Evolutionary conservation across 129 eudicot genomes (phyloP).

Genomic region (Mikania micrantha): DNA sequence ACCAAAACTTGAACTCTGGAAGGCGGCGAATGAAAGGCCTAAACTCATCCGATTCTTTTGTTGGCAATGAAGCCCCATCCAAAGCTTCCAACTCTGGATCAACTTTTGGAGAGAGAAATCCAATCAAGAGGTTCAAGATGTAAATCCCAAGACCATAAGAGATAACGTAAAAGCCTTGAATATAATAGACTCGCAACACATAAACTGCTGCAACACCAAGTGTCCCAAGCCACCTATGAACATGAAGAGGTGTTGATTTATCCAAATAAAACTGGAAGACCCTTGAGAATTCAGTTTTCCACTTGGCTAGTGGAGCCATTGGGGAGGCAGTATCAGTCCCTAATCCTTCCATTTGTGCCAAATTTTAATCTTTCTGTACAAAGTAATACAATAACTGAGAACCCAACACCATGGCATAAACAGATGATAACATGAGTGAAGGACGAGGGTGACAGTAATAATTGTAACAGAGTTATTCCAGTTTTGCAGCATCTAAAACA

Average conservation of each 20-base stretch:
- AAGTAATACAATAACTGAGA: slow-evolving; percentile 7
- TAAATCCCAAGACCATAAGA: slow-evolving; percentile 49
- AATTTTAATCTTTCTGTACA: slow-evolving; percentile 12
- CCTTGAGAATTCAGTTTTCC: slow-evolving; percentile 20
- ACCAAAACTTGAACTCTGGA: slow-evolving; percentile 55
- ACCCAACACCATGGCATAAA: background rate
- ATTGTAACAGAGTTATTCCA: background rate
- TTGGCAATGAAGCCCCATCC: slow-evolving; percentile 41
- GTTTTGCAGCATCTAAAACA: slow-evolving; percentile 9
- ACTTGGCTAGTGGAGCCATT: slow-evolving; percentile 31
- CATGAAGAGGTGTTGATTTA: slow-evolving; percentile 37
- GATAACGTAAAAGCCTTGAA: slow-evolving; percentile 43
- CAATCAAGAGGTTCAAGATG: slow-evolving; percentile 43
- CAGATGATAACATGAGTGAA: background rate
- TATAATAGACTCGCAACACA: slow-evolving; percentile 35
- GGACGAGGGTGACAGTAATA: too few species aligned
- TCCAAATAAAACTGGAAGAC: slow-evolving; percentile 28
- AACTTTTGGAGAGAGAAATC: slow-evolving; percentile 47
- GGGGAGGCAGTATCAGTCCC: slow-evolving; percentile 30
- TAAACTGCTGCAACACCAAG: slow-evolving; percentile 33
- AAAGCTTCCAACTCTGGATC: slow-evolving; percentile 50
- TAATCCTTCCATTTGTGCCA: slow-evolving; percentile 32
- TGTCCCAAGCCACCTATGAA: slow-evolving; percentile 52
- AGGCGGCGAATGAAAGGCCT: slow-evolving; percentile 48
- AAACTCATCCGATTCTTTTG: slow-evolving; percentile 41